These are phyloP conservation scores for Pseudocercospora macadamiae DNA, from an alignment of 2,329 filamentous ascomycete genomes.

Conservation along the genomic window DNA sequence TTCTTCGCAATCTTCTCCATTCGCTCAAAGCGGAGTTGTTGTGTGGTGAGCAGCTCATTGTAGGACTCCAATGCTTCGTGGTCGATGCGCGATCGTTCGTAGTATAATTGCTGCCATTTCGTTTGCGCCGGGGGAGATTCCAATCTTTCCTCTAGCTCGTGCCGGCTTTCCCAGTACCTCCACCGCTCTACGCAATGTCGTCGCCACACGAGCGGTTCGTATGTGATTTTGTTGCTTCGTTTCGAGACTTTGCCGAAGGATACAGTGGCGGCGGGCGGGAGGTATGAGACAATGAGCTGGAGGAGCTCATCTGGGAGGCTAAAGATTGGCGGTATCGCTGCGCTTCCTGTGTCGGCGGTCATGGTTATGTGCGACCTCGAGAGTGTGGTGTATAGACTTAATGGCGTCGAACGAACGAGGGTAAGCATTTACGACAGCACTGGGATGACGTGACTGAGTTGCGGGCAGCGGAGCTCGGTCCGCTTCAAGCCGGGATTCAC, in stretches of 20 bases:
- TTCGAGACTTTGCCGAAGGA: conserved; percentile 63
- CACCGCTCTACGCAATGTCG: conserved; percentile 71
- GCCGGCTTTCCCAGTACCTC: conserved; percentile 71
- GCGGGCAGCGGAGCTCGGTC: too few species aligned
- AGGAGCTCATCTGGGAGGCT: conserved; percentile 81
- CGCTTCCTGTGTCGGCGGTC: not conserved
- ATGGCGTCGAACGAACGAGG: too few species aligned
- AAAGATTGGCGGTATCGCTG: conserved; percentile 19
- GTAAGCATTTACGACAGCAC: too few species aligned
- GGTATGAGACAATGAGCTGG: conserved; percentile 71
- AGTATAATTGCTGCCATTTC: conserved; percentile 66
- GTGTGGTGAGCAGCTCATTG: conserved; percentile 70
- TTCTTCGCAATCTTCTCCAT: conserved; percentile 71
- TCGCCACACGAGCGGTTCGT: conserved; percentile 79
- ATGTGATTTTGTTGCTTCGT: conserved; percentile 66
- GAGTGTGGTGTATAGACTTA: too few species aligned
- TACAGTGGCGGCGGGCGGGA: conserved; percentile 55
- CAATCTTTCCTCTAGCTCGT: conserved; percentile 63
- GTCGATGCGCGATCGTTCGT: conserved; percentile 41
- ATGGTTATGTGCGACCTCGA: too few species aligned
- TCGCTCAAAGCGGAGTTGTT: conserved; percentile 69
- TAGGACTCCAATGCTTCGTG: conserved; percentile 49
- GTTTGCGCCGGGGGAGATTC: conserved; percentile 32
- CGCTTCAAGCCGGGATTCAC: too few species aligned
- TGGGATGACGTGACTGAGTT: too few species aligned